phyloP scores from a whole-genome alignment of 2,329 filamentous ascomycete species.

The Xylariaceae sp. region DNA sequence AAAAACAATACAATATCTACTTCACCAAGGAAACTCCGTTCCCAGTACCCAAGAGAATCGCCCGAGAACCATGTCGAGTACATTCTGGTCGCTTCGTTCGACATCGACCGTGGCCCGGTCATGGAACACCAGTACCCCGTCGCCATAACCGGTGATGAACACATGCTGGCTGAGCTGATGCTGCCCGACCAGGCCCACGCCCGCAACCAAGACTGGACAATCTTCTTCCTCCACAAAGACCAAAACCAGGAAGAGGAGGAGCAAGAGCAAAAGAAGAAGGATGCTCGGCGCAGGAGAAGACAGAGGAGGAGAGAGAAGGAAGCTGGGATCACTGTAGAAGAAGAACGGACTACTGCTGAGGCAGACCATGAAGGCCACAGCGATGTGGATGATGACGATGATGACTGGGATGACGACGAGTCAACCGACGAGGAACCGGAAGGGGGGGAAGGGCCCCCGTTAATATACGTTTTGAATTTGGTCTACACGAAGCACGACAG shows the following conservation, averaged over 20 bases:
- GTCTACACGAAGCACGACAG: constrained; percentile 98
- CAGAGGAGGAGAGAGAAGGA: constrained; percentile 47
- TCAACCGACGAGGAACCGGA: constrained; percentile 59
- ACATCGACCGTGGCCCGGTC: constrained; percentile 90
- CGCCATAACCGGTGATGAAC: constrained; percentile 92
- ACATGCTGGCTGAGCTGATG: constrained; percentile 98
- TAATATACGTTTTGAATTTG: constrained; percentile 95
- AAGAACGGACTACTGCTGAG: constrained; percentile 37
- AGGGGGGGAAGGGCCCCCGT: constrained; percentile 74
- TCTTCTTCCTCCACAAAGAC: constrained; percentile 98
- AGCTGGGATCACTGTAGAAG: constrained; percentile 43
- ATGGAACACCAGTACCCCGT: constrained; percentile 99
- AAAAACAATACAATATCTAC: constrained; percentile 46
- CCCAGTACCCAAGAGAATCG: constrained; percentile 69
- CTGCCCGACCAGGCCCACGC: constrained; percentile 94
- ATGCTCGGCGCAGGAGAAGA: constrained; percentile 46
- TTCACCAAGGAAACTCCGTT: constrained; percentile 55
- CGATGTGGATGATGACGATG: constrained; percentile 46
- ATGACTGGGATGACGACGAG: constrained; percentile 34
- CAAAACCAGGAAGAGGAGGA: constrained; percentile 78
- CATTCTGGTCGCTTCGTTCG: constrained; percentile 93
- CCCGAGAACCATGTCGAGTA: constrained; percentile 96
- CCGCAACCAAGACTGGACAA: constrained; percentile 95
- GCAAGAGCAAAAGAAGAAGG: constrained; percentile 55
- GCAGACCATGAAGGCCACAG: constrained; percentile 40